phyloP scores from a whole-genome alignment of 2,329 filamentous ascomycete species.

The Xylariomycetidae sp. region DNA sequence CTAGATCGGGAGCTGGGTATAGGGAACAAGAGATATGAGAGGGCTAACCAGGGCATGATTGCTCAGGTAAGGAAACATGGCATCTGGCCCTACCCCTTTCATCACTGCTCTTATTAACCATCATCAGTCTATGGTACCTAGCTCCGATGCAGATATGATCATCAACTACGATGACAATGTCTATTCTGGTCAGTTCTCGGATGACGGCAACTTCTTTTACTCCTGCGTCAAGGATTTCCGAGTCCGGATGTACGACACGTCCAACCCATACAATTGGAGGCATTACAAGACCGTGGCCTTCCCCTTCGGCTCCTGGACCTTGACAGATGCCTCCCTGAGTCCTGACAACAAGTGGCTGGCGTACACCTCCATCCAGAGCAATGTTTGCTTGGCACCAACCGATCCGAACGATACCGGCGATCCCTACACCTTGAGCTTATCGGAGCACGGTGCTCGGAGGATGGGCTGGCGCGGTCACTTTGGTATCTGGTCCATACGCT shows the following conservation, averaged over 20 bases:
- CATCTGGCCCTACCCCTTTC: no score
- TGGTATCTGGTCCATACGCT: conserved; percentile 83
- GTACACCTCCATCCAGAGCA: conserved; percentile 80
- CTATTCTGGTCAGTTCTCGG: conserved; percentile 93
- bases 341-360: conserved; percentile 89
- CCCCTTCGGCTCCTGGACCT: conserved; percentile 87
- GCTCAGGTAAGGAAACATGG: conserved; percentile 59
- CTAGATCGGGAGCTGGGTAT: conserved; percentile 77
- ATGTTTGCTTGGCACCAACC: conserved; percentile 81
- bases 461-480: conserved; percentile 33
- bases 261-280: conserved; percentile 90
- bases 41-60: conserved; percentile 59
- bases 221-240: conserved; percentile 87
- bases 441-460: conserved; percentile 32
- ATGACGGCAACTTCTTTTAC: conserved; percentile 97
- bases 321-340: conserved; percentile 87
- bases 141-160: conserved; percentile 72
- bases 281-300: conserved; percentile 89
- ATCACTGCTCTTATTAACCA: conserved; percentile 9
- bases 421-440: conserved; percentile 72
- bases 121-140: conserved; percentile 66
- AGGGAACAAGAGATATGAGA: conserved; percentile 53
- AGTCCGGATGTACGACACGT: conserved; percentile 96
- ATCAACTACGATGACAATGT: conserved; percentile 81
- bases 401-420: conserved; percentile 77